Evolutionary conservation across 2,329 filamentous ascomycete species (phyloP).

Genomic region (Cytospora piceicola): DNA sequence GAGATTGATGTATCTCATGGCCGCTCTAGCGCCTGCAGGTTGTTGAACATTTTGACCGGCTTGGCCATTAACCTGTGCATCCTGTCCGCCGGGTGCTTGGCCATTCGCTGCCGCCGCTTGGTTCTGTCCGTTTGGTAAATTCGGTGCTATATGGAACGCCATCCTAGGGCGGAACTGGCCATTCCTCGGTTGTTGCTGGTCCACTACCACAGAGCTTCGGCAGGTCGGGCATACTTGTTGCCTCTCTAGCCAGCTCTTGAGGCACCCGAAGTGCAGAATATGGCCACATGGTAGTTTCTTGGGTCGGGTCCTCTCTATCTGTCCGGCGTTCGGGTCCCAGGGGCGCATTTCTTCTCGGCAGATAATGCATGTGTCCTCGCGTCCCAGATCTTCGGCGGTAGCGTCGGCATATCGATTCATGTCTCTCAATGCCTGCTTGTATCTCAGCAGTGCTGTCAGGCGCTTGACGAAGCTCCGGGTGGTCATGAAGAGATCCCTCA

Average conservation of each 20-base stretch:
- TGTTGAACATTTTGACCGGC: slow-evolving; percentile 40
- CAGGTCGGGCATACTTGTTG: slow-evolving; percentile 98
- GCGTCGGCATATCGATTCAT: slow-evolving; percentile 97
- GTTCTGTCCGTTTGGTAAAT: slow-evolving; percentile 40
- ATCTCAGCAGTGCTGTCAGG: slow-evolving; percentile 85
- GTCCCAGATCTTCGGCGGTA: slow-evolving; percentile 78
- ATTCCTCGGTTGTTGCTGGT: slow-evolving; percentile 42
- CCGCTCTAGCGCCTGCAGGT: slow-evolving; percentile 40
- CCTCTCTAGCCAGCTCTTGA: slow-evolving; percentile 95
- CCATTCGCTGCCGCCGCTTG: slow-evolving; percentile 39
- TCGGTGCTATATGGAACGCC: slow-evolving; percentile 40
- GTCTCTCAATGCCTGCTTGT: slow-evolving; percentile 87
- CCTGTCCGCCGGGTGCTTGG: slow-evolving; percentile 35
- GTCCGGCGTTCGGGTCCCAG: slow-evolving; percentile 68
- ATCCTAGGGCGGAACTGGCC: slow-evolving; percentile 39
- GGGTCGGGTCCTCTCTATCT: slow-evolving; percentile 81
- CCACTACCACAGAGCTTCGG: slow-evolving; percentile 78
- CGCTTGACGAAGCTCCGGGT: slow-evolving; percentile 89
- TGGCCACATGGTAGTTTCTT: slow-evolving; percentile 98
- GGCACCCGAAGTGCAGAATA: slow-evolving; percentile 89
- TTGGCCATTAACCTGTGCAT: slow-evolving; percentile 35
- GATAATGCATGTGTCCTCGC: slow-evolving; percentile 95
- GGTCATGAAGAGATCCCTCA: slow-evolving; percentile 93
- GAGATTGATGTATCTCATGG: slow-evolving; percentile 49
- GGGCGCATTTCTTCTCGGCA: slow-evolving; percentile 94